These are phyloP conservation scores for Botrytis medusae DNA, from an alignment of 2,329 filamentous ascomycete species.

Conservation along the genomic window DNA sequence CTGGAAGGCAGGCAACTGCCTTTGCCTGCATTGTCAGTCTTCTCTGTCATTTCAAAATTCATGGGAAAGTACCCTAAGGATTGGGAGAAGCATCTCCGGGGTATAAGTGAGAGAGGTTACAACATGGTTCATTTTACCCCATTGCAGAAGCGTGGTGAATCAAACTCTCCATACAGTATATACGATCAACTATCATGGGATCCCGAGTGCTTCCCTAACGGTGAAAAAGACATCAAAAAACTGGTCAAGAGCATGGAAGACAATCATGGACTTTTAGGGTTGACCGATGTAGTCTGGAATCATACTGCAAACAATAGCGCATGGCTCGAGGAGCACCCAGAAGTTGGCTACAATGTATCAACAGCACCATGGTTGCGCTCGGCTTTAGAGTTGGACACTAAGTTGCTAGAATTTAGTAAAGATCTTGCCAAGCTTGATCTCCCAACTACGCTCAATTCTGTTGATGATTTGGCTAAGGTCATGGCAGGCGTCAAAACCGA, in stretches of 20 bases:
- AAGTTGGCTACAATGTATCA: conserved; percentile 89
- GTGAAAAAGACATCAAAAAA: conserved; percentile 75
- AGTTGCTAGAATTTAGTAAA: conserved; percentile 64
- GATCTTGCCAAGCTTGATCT: conserved; percentile 67
- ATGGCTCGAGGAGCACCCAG: conserved; percentile 92
- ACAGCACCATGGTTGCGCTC: conserved; percentile 79
- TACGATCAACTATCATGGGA: conserved; percentile 92
- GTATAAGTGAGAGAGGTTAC: conserved; percentile 89
- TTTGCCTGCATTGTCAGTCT: conserved; percentile 82
- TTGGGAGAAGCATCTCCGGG: conserved; percentile 85
- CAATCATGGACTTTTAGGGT: conserved; percentile 77
- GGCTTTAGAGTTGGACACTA: conserved; percentile 75
- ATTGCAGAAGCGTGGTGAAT: conserved; percentile 80
- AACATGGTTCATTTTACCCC: conserved; percentile 99
- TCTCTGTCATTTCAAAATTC: conserved; percentile 96
- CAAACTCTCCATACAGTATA: conserved; percentile 96
- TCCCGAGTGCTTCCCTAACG: conserved; percentile 74
- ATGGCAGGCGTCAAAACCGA: conserved; percentile 83
- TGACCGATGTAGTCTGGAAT: conserved; percentile 97
- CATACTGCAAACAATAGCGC: conserved; percentile 94
- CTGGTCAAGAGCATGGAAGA: conserved; percentile 81
- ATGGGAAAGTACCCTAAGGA: conserved; percentile 90
- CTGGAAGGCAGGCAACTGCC: conserved; percentile 75
- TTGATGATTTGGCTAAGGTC: conserved; percentile 73
- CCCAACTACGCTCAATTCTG: conserved; percentile 68